phyloP scores from a whole-genome alignment of 495 filamentous ascomycete genomes.

The Chaetomium tenue region DNA sequence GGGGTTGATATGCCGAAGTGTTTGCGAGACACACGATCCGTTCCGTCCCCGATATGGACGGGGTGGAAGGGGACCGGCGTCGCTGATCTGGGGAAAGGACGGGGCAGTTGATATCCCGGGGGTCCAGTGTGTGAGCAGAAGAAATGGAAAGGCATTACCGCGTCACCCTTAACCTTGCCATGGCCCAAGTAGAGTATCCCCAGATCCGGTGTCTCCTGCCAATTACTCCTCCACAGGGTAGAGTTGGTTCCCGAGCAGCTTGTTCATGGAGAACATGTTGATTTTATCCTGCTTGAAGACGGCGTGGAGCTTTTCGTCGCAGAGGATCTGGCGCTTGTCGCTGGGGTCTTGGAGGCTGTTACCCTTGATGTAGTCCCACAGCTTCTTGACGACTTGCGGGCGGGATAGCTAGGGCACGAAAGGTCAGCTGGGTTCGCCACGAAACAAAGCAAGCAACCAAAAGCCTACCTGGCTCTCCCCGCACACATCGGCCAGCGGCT shows the following conservation, averaged over 20 bases:
- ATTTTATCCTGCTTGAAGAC: conserved; percentile 89
- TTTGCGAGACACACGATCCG: too few species aligned
- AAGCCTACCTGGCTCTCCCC: conserved; percentile 60
- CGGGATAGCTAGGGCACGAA: conserved; percentile 65
- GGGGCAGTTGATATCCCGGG: not conserved
- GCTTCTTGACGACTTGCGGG: conserved; percentile 89
- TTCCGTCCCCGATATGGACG: not conserved
- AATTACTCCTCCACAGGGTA: conserved; percentile 53
- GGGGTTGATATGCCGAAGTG: not conserved
- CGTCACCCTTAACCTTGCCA: not conserved
- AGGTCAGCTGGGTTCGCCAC: conserved; percentile 3
- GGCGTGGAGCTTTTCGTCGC: conserved; percentile 83
- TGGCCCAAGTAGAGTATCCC: conserved; percentile 1
- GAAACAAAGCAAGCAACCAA: not conserved
- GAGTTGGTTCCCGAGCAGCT: conserved; percentile 55
- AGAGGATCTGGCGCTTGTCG: conserved; percentile 87
- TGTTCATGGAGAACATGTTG: conserved; percentile 98
- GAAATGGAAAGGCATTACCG: conserved; percentile 5
- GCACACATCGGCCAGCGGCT: conserved; percentile 48
- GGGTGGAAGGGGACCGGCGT: not conserved
- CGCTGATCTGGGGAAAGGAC: not conserved
- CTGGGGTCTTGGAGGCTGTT: conserved; percentile 83
- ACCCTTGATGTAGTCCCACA: conserved; percentile 91
- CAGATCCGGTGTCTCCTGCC: conserved; percentile 29
- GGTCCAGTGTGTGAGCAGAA: not conserved